phyloP scores from a whole-genome alignment of 1,284 basidiomycete genomes.

The Ganoderma leucocontextum region DNA sequence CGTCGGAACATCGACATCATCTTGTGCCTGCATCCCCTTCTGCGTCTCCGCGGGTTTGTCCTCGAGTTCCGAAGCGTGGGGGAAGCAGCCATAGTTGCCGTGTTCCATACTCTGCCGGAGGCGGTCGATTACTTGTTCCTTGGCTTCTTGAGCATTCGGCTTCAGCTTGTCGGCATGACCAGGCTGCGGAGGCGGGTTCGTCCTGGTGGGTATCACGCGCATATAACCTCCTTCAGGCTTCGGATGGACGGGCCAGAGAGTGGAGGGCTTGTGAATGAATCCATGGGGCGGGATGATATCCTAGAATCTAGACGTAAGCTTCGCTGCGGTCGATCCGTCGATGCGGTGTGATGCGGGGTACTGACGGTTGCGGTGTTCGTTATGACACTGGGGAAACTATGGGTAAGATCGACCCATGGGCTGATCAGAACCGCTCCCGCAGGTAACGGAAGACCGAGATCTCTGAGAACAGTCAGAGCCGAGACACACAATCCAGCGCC shows the following conservation, averaged over 20 bases:
- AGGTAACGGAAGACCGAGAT: slow-evolving; percentile 77
- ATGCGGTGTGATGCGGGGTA: slow-evolving; percentile 46
- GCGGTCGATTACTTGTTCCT: slow-evolving; percentile 35
- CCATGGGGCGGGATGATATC: slow-evolving; percentile 72
- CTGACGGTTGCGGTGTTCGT: slow-evolving; percentile 73
- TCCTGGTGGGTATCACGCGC: slow-evolving; percentile 48
- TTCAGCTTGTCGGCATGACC: slow-evolving; percentile 60
- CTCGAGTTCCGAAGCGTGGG: slow-evolving; percentile 34
- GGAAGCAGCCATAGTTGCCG: slow-evolving; percentile 22
- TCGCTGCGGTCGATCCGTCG: slow-evolving; percentile 18
- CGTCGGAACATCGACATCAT: slow-evolving; percentile 1
- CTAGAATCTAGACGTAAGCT: slow-evolving; percentile 46
- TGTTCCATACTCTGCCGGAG: slow-evolving; percentile 27
- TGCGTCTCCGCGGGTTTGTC: slow-evolving; percentile 41
- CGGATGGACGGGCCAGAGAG: slow-evolving; percentile 61
- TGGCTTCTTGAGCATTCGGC: slow-evolving; percentile 43
- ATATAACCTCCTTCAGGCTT: slow-evolving; percentile 46
- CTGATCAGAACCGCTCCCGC: slow-evolving; percentile 82
- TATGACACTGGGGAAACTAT: slow-evolving; percentile 85
- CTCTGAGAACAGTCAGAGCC: slow-evolving; percentile 78
- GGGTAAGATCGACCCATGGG: slow-evolving; percentile 87
- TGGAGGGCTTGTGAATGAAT: slow-evolving; percentile 66
- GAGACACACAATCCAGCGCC: slow-evolving; percentile 80
- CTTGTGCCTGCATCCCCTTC: slow-evolving; percentile 47
- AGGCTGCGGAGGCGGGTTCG: slow-evolving; percentile 56